Evolutionary conservation across 306 rosid genomes (phyloP).

Genomic region (Rosa persica): DNA sequence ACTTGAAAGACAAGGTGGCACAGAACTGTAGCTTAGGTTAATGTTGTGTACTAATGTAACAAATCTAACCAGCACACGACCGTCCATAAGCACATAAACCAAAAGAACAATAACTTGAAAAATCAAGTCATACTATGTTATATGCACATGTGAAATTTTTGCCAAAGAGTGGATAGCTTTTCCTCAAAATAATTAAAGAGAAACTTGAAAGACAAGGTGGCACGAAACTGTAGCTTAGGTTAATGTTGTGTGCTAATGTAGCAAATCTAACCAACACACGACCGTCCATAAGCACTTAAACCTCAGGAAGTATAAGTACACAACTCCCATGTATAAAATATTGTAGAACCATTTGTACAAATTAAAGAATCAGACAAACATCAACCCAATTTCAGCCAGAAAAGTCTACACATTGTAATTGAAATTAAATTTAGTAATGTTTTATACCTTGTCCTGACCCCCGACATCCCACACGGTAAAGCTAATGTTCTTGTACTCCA

Average conservation of each 20-base stretch:
- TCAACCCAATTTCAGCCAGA: neutral
- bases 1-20: conserved; percentile 40
- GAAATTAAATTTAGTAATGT: neutral
- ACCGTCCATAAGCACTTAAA: conserved; percentile 41
- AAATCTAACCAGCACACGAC: conserved; percentile 44
- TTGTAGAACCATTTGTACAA: neutral
- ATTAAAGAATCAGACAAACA: neutral
- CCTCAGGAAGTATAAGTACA: neutral
- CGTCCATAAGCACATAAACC: conserved; percentile 37
- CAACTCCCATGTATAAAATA: neutral
- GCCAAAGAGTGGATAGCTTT: conserved; percentile 20
- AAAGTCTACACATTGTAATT: neutral
- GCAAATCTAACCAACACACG: conserved; percentile 41
- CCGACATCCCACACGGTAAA: conserved; percentile 82
- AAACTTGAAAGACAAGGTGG: conserved; percentile 36
- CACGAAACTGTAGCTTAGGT: conserved; percentile 37
- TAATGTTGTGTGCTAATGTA: conserved; percentile 34
- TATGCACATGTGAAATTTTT: neutral
- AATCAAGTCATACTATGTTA: neutral
- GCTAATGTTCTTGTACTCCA: conserved; percentile 70
- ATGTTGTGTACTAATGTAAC: conserved; percentile 34
- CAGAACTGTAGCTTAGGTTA: conserved; percentile 36
- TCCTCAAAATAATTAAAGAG: conserved; percentile 14
- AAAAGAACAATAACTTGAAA: neutral
- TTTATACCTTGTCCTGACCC: conserved; percentile 73